Evolutionary conservation across 1,284 basidiomycete genomes (phyloP), one percentile per base, ranked within the genome.

Genomic region (Fistulinella cinereoalba): DNA sequence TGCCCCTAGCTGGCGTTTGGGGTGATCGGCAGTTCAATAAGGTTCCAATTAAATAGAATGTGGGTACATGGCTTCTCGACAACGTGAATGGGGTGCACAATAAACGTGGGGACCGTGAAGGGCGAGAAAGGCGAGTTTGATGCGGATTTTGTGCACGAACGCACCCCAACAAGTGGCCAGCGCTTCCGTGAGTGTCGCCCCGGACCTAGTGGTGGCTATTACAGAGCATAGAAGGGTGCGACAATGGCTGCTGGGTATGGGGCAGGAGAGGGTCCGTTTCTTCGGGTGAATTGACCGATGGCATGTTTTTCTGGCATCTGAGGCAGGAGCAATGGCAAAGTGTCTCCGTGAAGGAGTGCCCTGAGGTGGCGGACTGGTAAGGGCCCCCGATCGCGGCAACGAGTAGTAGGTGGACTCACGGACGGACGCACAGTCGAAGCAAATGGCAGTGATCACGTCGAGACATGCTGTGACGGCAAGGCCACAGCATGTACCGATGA

Each of bases 161-260:
- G 19, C 33, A 22, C 19, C 33, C 4, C 5, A 31, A 6, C 11
- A 12, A 4, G 11, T 9, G 13, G 15, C 11, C 28, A 27, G 25
- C 25, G 25, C 25, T 27, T 27, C 7, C 7, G 7, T 27, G 7
- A 27, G 7, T 16, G 32, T 8, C 12, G 29, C 6, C 6, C 10
- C 9, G 33, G 10, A 21, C 6, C 18, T 18, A 2, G 18, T 36
- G 15, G 18, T 9, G 18, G 7, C 1, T 12, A 15, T 19, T 15
- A 16, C 37, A 49, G 28, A 15, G 43, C 63, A 67, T 67, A 10
- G 61, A 48, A 3, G 65, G 39, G 4, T 62, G 63, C 5, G 50
- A 31, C 1, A 25, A 11, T 10, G 63, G 64, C 12, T 58, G 64
- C 28, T 45, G 47, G 29, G 52, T 52, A 37, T 51, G 42, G 23